Evolutionary conservation across 2,329 filamentous ascomycete species (phyloP).

Genomic region (Microascus cirrosus): DNA sequence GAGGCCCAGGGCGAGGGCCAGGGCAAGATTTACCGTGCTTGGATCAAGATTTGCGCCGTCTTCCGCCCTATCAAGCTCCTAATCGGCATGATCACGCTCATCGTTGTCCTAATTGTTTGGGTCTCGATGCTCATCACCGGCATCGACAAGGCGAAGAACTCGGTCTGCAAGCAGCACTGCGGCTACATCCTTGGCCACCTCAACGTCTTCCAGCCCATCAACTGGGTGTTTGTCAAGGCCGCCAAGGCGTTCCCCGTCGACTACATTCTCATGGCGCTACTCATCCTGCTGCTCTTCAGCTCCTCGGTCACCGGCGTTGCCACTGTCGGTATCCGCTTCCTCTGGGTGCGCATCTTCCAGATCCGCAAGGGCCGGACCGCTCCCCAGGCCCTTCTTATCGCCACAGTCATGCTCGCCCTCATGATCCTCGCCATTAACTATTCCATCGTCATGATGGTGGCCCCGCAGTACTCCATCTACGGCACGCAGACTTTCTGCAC

Average conservation of each 20-base stretch:
- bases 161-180: conserved; percentile 78
- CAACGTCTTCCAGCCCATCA: conserved; percentile 90
- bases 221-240: conserved; percentile 75
- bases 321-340: conserved; percentile 82
- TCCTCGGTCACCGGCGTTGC: conserved; percentile 81
- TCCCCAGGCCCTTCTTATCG: conserved; percentile 82
- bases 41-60: conserved; percentile 70
- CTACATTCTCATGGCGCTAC: conserved; percentile 76
- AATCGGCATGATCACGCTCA: conserved; percentile 66
- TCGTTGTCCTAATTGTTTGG: conserved; percentile 68
- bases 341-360: conserved; percentile 89
- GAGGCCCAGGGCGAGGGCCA: conserved; percentile 72
- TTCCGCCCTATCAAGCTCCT: conserved; percentile 84
- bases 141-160: conserved; percentile 95
- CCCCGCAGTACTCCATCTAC: conserved; percentile 88
- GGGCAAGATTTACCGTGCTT: conserved; percentile 60
- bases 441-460: conserved; percentile 82
- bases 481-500: conserved; percentile 93
- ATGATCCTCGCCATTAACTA: conserved; percentile 91
- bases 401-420: conserved; percentile 81
- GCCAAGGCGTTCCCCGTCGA: conserved; percentile 83
- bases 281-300: conserved; percentile 80
- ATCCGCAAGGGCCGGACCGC: conserved; percentile 82
- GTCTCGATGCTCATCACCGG: conserved; percentile 89
- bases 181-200: conserved; percentile 83